Evolutionary conservation across 2,329 filamentous ascomycete species (phyloP).

Genomic region (Fusarium mangiferae): DNA sequence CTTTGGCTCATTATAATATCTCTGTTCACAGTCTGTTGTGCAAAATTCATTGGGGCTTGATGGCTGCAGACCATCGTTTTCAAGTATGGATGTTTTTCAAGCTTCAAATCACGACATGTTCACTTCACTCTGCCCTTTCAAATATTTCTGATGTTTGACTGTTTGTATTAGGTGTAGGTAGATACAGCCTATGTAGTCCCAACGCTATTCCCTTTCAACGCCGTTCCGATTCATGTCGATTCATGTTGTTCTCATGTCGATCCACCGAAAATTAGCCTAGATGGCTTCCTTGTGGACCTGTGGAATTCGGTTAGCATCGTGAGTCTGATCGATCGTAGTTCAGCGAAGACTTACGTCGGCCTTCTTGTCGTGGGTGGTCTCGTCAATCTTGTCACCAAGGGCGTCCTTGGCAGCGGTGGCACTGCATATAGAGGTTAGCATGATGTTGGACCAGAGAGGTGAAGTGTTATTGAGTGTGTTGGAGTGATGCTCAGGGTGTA

Average conservation of each 20-base stretch:
- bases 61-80: too few relatives aligned
- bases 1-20: too few relatives aligned
- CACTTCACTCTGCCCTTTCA: background rate
- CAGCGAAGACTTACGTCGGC: slow-evolving; percentile 44
- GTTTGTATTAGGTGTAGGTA: slow-evolving; percentile 14
- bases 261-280: too few relatives aligned
- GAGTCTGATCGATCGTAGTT: background rate
- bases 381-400: slow-evolving; percentile 59
- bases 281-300: background rate
- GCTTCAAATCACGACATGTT: accelerated
- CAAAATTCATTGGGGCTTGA: too few relatives aligned
- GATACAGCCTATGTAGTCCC: slow-evolving; percentile 7
- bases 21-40: too few relatives aligned
- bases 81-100: too few relatives aligned
- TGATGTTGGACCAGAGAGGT: background rate
- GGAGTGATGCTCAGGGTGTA: background rate
- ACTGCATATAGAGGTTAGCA: slow-evolving; percentile 49
- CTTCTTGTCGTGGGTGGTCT: slow-evolving; percentile 54
- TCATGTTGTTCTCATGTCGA: background rate
- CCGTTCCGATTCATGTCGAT: background rate
- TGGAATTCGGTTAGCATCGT: background rate
- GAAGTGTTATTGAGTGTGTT: background rate
- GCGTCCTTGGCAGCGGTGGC: slow-evolving; percentile 61
- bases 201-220: slow-evolving; percentile 22
- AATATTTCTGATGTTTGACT: slow-evolving; percentile 3